Base-by-base conservation (phyloP, 1,139 yeast genomes). In the Saccharomyces pastorianus region DNA sequence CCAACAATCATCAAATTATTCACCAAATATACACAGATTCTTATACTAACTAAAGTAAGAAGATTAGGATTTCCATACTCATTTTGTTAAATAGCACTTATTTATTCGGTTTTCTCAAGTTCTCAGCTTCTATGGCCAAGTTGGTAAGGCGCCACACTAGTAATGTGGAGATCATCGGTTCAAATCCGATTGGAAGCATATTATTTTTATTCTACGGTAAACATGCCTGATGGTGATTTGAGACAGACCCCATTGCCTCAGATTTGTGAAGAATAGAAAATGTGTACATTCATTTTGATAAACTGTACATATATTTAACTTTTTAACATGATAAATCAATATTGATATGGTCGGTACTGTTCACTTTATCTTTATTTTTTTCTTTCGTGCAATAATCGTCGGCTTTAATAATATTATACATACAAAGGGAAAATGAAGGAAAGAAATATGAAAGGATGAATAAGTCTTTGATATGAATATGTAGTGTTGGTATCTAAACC, bases 91-190 rank as follows among this genome's bases (percentile, higher is more conserved):
- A 4, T 23, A 23, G 28, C 28, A 26, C 28, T 26, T 26, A 7
- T 26, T 7, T 26, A 26, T 26, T 7, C n/a, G 11, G 11, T 34
- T 14, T 34, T 23, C 28, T 9, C 28, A 44, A 34, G 14, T 26
- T 17, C 31, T 5, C 2, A 48, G 61, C 63, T 60, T 59, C 63
- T 60, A 60, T 60, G 61, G 63, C 63, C 63, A 60, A 60, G 61
- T 60, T 60, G 63, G 63, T 58, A 58, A 57, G 61, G 61, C 61
- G 60, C 61, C 61, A 58, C 61, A 58, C 60, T 58, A 58, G 60
- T 58, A 58, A 57, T 58, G 61, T 57, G 61, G 61, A 58, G 61
- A 58, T 58, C 61, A 56, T 58, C 61, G 53, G 61, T 58, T 58
- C 60, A 51, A 58, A 46, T 58, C 60, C 53, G 60, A 53, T 55